These are phyloP conservation scores for Aspergillus nidulans DNA, from an alignment of 495 filamentous ascomycete genomes.

Conservation along the genomic window DNA sequence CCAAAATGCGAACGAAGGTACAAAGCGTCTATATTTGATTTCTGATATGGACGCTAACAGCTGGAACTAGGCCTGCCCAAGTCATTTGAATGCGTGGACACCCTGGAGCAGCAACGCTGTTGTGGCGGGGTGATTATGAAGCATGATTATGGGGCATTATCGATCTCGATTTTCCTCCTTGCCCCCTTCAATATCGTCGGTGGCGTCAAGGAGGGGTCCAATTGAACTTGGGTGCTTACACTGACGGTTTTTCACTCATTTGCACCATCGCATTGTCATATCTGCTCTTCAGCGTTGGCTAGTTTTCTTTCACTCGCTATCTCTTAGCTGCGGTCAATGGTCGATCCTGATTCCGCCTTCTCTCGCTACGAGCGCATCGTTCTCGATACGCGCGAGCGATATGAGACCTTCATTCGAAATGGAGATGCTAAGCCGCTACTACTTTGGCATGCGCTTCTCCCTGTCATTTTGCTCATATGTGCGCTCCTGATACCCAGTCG, in stretches of 20 bases:
- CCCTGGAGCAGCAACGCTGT: not conserved
- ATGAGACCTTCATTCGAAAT: constrained; percentile 25
- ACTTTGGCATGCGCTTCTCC: constrained; percentile 32
- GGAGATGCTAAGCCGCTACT: constrained; percentile 36
- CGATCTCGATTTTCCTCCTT: not conserved
- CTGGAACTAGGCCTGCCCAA: not conserved
- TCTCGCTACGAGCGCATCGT: constrained; percentile 14
- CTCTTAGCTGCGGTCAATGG: constrained; percentile 14
- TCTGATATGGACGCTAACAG: no score
- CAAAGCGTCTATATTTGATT: no score
- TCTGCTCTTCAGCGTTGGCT: not conserved
- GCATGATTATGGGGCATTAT: not conserved
- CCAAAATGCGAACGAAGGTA: no score
- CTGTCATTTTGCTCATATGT: constrained; percentile 26
- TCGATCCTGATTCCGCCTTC: constrained; percentile 15
- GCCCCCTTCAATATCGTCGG: no score
- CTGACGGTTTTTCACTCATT: not conserved
- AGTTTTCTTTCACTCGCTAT: not conserved
- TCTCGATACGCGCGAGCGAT: constrained; percentile 6
- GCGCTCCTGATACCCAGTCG: constrained; percentile 32
- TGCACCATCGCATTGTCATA: not conserved
- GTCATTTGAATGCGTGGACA: not conserved
- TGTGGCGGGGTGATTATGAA: not conserved
- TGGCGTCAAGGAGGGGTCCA: not conserved
- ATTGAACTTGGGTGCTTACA: not conserved